Evolutionary conservation across 2,329 filamentous ascomycete genomes (phyloP), one percentile per base, ranked within the genome.

Genomic region (Aspergillus pseudoviridinutans): DNA sequence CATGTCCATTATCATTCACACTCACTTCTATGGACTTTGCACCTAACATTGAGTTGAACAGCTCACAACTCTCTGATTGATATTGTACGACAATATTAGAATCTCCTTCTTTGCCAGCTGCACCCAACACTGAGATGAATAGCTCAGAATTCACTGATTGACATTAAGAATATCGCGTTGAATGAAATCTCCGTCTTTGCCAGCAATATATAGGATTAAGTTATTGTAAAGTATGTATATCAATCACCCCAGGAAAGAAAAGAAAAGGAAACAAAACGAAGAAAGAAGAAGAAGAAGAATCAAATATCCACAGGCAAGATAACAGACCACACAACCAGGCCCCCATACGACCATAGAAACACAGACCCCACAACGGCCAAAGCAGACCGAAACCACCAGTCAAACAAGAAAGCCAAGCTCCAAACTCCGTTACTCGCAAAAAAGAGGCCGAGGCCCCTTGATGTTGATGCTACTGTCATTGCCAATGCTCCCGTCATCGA

Each of bases 401-500:
- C 49, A 57, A 59, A 52, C 49, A 59, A 52, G 49, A 58, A 24
- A 55, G 47, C 53, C 47, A 56, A 56, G 58, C 61, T 56, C 62
- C 62, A 56, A 59, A 65, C 61, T 56, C 61, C 61, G 51, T 59
- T 46, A 38, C 49, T 64, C 64, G 51, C 44, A 61, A 65, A 65
- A 65, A 65, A 65, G 57, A 61, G 52, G 56, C 10, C 57, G 55
- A 62, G 52, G 55, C n/a, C 57, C 55, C 41, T 57, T 62, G 12
- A 55, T 60, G 22, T 25, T 22, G 12, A 24, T 49, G 52, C 49
- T 24, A 35, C 22, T 25, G n/a, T 27, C 8, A n/a, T 17, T 20
- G 17, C 17, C 50, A 24, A 14, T 14, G 28, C 9, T 10, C 17
- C 14, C 12, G 12, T 22, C 50, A 42, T 14, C 20, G 28, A 29